A percentile compares a stretch with the other conserved stretches of the same genome.
These are phyloP conservation scores for Suillus lakei DNA, from an alignment of 768 basidiomycete species.

Conservation along the genomic window DNA sequence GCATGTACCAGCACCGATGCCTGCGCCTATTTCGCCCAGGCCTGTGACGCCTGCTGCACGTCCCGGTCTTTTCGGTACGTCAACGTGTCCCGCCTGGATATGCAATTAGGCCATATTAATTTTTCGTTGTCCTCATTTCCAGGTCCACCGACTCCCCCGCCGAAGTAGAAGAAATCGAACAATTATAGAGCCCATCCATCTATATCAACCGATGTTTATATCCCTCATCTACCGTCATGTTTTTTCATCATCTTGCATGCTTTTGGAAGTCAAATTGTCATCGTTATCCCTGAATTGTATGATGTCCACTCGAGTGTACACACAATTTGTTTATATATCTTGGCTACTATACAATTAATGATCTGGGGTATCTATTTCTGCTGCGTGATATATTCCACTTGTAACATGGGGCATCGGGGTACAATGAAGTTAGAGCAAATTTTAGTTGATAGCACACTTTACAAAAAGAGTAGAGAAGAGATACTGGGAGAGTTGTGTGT, in stretches of 20 bases:
- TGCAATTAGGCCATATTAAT: neutral
- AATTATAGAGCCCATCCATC: neutral
- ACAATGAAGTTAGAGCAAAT: neutral
- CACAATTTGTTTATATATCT: neutral
- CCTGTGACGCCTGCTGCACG: slow-evolving; percentile 55
- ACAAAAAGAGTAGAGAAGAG: slow-evolving; percentile 96
- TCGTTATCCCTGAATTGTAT: slow-evolving; percentile 1
- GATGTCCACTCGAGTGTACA: neutral
- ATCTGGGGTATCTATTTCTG: neutral
- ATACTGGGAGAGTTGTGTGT: slow-evolving; percentile 84
- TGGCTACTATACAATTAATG: slow-evolving; percentile 1
- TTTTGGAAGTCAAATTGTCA: neutral
- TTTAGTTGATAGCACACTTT: slow-evolving; percentile 49
- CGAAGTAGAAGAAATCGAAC: slow-evolving; percentile 37
- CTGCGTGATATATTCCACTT: neutral
- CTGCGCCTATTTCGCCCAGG: slow-evolving; percentile 34
- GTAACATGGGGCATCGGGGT: neutral
- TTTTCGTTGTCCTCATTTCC: neutral
- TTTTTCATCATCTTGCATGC: neutral
- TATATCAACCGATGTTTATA: slow-evolving; percentile 3
- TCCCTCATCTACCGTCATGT: neutral
- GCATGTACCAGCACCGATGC: slow-evolving; percentile 52
- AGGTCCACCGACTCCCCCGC: slow-evolving; percentile 53
- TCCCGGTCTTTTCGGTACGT: slow-evolving; percentile 68
- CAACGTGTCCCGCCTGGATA: neutral